Conservation (phyloP, 352 stramenopile genomes). For the Pythium guiyangense region DNA sequence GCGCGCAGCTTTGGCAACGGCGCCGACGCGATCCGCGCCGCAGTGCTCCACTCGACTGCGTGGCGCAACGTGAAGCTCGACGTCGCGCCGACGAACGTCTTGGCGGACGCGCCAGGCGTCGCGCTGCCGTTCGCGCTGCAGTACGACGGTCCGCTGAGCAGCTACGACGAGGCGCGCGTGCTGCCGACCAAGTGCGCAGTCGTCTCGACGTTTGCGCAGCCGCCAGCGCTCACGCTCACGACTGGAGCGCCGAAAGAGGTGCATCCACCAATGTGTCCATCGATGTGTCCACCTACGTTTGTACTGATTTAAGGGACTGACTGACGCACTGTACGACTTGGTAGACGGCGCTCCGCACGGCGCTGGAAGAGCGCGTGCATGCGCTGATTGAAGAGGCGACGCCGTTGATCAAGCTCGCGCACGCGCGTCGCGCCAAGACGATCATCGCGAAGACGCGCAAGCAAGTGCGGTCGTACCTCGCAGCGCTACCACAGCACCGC, state of each 20-base stretch:
- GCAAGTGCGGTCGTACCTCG: conserved; percentile 37
- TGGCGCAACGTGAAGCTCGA: conserved; percentile 48
- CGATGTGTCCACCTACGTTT: too few species aligned
- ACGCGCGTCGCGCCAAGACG: conserved; percentile 21
- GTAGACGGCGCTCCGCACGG: conserved; percentile 12
- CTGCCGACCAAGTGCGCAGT: conserved; percentile 28
- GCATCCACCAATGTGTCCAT: background rate
- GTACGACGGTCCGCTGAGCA: conserved; percentile 35
- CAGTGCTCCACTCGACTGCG: conserved; percentile 51
- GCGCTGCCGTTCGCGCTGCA: conserved; percentile 25
- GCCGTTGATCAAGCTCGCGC: conserved; percentile 29
- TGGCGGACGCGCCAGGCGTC: conserved; percentile 22
- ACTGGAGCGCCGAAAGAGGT: conserved; percentile 20
- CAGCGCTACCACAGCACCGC: conserved; percentile 22
- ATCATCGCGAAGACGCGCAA: conserved; percentile 33
- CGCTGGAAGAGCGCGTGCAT: conserved; percentile 27
- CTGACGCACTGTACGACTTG: too few species aligned
- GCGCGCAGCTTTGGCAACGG: conserved; percentile 20
- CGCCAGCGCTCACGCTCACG: conserved; percentile 18
- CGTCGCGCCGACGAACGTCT: conserved; percentile 31
- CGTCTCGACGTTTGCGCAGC: conserved; percentile 12
- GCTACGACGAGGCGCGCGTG: conserved; percentile 18
- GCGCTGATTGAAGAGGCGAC: conserved; percentile 35
- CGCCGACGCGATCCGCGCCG: conserved; percentile 37
- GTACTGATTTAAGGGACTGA: too few species aligned